phyloP scores from a whole-genome alignment of 768 basidiomycete species.

The Lactarius akahatsu region DNA sequence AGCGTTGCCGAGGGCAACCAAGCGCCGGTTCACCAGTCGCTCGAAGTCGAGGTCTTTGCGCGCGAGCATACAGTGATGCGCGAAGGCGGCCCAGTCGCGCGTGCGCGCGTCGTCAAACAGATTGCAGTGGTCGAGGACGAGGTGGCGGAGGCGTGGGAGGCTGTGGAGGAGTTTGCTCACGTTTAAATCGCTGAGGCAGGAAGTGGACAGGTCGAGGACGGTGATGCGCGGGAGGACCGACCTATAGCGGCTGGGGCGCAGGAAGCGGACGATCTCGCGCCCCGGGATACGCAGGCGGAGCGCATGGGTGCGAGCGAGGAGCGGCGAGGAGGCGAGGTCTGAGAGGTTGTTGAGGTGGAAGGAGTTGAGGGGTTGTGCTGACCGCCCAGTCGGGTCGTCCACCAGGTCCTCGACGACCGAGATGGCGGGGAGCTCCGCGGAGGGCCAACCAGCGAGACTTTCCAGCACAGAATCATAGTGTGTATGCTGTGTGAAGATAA shows the following conservation, averaged over 20 bases:
- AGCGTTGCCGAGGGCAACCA: not conserved
- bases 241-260: too few species aligned
- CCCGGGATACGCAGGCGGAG: slow-evolving; percentile 54
- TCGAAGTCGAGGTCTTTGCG: slow-evolving; percentile 37
- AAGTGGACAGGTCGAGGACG: slow-evolving; percentile 77
- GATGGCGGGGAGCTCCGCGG: slow-evolving; percentile 41
- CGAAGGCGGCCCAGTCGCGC: slow-evolving; percentile 61
- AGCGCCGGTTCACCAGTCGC: not conserved
- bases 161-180: slow-evolving; percentile 53
- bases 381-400: slow-evolving; percentile 39
- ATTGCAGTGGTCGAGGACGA: slow-evolving; percentile 70
- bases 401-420: slow-evolving; percentile 56
- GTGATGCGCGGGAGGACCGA: slow-evolving; percentile 35
- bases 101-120: slow-evolving; percentile 48
- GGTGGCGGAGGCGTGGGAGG: slow-evolving; percentile 53
- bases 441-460: slow-evolving; percentile 66
- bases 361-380: slow-evolving; percentile 89
- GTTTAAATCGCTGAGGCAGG: slow-evolving; percentile 51
- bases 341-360: slow-evolving; percentile 64
- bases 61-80: slow-evolving; percentile 35
- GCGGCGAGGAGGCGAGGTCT: slow-evolving; percentile 45
- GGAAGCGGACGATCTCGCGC: too few species aligned
- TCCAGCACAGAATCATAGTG: slow-evolving; percentile 73
- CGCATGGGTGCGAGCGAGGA: slow-evolving; percentile 46
- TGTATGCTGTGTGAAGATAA: slow-evolving; percentile 33